phyloP scores from a whole-genome alignment of 345 rosid genomes.

The Salix viminalis region DNA sequence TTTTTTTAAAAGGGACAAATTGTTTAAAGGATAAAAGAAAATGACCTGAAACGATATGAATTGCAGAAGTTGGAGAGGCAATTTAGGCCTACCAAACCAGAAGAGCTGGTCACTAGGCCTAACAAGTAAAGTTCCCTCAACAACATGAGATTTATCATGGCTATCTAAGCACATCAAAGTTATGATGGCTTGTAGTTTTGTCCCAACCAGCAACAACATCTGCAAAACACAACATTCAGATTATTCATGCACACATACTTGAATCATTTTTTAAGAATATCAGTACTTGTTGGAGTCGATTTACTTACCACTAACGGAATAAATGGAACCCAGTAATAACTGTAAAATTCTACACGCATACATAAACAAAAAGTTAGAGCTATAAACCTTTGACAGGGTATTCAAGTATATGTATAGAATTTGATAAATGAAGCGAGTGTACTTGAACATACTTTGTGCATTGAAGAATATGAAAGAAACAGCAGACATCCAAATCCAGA shows the following conservation, averaged over 20 bases:
- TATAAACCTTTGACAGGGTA: neutral
- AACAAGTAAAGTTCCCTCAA: slow-evolving; percentile 53
- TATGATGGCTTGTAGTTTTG: slow-evolving; percentile 52
- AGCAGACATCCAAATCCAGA: slow-evolving; percentile 59
- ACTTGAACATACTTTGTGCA: slow-evolving; percentile 47
- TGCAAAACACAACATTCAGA: slow-evolving; percentile 4
- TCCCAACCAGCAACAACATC: slow-evolving; percentile 55
- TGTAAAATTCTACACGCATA: slow-evolving; percentile 45
- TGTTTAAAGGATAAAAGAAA: neutral
- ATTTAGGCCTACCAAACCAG: slow-evolving; percentile 54
- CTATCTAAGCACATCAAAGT: slow-evolving; percentile 55
- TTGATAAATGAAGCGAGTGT: neutral
- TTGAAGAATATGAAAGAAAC: slow-evolving; percentile 65
- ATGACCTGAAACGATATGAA: slow-evolving; percentile 56
- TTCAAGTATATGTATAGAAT: neutral
- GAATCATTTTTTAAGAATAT: neutral
- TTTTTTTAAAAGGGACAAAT: neutral
- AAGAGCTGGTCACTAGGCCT: slow-evolving; percentile 56
- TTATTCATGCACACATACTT: neutral
- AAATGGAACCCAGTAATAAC: slow-evolving; percentile 75
- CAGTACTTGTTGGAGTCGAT: neutral
- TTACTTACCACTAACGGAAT: slow-evolving; percentile 64
- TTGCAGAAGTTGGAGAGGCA: slow-evolving; percentile 52
- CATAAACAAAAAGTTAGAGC: neutral
- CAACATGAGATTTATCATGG: slow-evolving; percentile 43